Evolutionary conservation across 2,329 filamentous ascomycete species (phyloP), one percentile per base, ranked within the genome.

Genomic region (Exophiala oligosperma): DNA sequence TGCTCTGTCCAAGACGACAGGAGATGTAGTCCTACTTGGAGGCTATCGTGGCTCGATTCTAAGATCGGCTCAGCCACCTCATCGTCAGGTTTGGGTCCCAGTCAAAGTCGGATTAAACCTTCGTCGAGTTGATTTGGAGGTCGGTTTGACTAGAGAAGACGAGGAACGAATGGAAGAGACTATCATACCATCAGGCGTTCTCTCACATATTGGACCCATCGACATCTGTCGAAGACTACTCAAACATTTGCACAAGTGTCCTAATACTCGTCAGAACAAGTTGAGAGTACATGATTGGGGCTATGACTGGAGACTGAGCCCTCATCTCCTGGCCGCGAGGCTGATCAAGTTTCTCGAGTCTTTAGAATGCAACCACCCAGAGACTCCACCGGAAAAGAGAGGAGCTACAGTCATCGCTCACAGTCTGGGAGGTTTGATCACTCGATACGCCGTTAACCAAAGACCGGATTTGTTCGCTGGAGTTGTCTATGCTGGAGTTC

Each of bases 281-380:
- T 76, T 97, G 4, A 82, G 91, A 48, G 83, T 96, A 0, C 92
- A 92, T 79, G 88, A 97, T 67, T 97, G 93, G 69, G 92, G 92
- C 17, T 97, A 96, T 68, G 93, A 97, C 74, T 97, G 93, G 93
- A 83, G 93, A 14, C 77, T 97, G 40, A 94, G 90, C 63, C 93
- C 93, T 0, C 83, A 88, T 68, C 77, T 91, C 0, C 81, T 94
- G 0, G 92, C 89, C 2, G 79, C 80, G 47, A 84, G 84, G 60
- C 77, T 97, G n/a, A 84, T 87, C 37, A 75, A 82, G 17, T 96
- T 90, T 67, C 77, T 97, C 12, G 84, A 89, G 68, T 79, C 75
- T 1, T 77, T 97, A 0, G 89, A 89, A 0, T 92, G 85, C 52
- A 97, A 97, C 68, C 80, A 83, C 48, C 77, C 81, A 2, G 79